Percentiles rank a stretch among this genome's conserved stretches.
Conservation (phyloP, 139 green algal species). For the Chlorella sp. region DNA sequence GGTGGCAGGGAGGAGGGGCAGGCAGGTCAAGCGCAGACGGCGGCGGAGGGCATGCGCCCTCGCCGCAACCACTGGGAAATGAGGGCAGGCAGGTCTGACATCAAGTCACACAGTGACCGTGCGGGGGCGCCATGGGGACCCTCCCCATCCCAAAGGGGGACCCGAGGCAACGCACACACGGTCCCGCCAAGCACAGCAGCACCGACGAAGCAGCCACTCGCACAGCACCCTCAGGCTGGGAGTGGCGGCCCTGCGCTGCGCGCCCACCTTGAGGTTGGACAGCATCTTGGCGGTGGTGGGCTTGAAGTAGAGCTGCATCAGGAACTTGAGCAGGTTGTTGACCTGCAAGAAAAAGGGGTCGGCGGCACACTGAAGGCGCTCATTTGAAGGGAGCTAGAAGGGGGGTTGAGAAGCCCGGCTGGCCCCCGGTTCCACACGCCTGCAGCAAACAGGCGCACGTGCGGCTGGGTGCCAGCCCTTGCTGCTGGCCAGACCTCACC, state of each 20-base stretch:
- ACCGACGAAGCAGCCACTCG: too few relatives aligned
- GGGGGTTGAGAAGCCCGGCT: too few relatives aligned
- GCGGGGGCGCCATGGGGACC: too few relatives aligned
- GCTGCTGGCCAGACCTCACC: constrained; percentile 67
- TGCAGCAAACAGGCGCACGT: too few relatives aligned
- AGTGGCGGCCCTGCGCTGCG: background rate
- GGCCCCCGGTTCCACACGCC: background rate
- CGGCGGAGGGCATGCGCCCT: background rate
- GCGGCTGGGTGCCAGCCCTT: too few relatives aligned
- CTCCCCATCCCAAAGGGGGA: too few relatives aligned
- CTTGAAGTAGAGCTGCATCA: constrained; percentile 89
- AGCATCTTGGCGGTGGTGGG: constrained; percentile 99
- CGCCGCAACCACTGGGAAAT: too few relatives aligned
- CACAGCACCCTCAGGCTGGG: too few relatives aligned
- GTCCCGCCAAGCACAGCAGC: background rate
- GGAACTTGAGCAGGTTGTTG: constrained; percentile 37
- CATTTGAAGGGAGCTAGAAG: too few relatives aligned
- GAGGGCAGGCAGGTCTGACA: too few relatives aligned
- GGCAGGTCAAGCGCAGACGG: background rate
- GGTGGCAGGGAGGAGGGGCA: background rate
- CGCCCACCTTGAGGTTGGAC: constrained; percentile 90
- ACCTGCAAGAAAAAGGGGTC: background rate
- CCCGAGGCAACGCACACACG: too few relatives aligned
- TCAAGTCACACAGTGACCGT: too few relatives aligned
- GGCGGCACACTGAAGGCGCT: background rate